Evolutionary conservation across 768 basidiomycete species (phyloP).

Genomic region (Hypholoma sublateritium): DNA sequence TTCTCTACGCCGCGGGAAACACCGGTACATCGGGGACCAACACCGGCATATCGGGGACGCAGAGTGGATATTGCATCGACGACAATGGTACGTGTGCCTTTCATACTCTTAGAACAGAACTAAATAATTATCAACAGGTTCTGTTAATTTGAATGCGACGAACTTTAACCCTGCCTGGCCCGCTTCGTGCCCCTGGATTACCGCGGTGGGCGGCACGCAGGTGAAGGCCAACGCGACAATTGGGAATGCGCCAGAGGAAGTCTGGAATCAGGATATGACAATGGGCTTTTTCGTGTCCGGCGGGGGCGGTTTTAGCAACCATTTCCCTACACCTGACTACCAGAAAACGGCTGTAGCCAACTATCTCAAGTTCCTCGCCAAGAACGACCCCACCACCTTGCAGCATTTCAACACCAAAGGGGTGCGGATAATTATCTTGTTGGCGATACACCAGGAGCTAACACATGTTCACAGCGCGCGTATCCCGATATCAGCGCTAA

Average conservation of each 20-base stretch:
- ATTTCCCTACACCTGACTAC: conserved; percentile 34
- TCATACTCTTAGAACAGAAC: too few relatives aligned
- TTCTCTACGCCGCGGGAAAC: conserved; percentile 61
- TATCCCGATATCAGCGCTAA: conserved; percentile 53
- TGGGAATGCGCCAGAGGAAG: conserved; percentile 31
- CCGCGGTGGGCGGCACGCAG: conserved; percentile 52
- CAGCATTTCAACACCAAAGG: conserved; percentile 29
- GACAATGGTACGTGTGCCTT: conserved; percentile 13
- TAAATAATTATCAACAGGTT: conserved; percentile 18
- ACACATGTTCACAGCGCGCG: conserved; percentile 33
- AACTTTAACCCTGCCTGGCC: conserved; percentile 48
- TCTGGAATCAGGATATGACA: conserved; percentile 41
- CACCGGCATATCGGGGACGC: conserved; percentile 43
- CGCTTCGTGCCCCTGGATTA: conserved; percentile 44
- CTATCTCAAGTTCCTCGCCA: conserved; percentile 38
- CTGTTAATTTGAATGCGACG: conserved; percentile 30
- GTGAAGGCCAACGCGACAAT: conserved; percentile 28
- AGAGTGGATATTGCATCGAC: conserved; percentile 34
- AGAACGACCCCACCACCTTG: conserved; percentile 22
- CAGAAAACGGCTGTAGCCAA: conserved; percentile 37
- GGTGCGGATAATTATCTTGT: conserved; percentile 18
- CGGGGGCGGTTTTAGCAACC: conserved; percentile 50
- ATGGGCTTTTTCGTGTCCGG: conserved; percentile 39
- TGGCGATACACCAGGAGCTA: neutral
- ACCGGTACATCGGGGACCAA: conserved; percentile 46